phyloP scores from a whole-genome alignment of 108 stramenopile genomes.

The Cyclotella kingstonii region DNA sequence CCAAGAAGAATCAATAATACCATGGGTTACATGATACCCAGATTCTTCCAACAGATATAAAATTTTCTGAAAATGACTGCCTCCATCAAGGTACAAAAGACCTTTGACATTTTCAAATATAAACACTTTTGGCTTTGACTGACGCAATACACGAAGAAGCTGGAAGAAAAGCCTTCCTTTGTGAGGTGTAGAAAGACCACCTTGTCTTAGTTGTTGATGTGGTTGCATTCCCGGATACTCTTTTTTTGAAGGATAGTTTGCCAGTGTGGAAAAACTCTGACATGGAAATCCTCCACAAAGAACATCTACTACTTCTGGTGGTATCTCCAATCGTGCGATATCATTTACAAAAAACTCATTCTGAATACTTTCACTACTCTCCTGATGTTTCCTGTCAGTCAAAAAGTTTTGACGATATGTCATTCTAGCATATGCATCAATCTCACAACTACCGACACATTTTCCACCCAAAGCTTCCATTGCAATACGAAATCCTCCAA shows the following conservation, averaged over 20 bases:
- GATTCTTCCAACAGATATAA: slow-evolving; percentile 13
- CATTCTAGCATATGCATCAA: slow-evolving; percentile 15
- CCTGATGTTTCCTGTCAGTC: neutral
- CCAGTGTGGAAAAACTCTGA: slow-evolving; percentile 30
- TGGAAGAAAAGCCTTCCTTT: slow-evolving; percentile 19
- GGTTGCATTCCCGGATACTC: too few species aligned
- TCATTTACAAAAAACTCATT: slow-evolving; percentile 17
- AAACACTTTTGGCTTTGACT: slow-evolving; percentile 11
- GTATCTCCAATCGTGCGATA: slow-evolving; percentile 19
- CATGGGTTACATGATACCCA: slow-evolving; percentile 24
- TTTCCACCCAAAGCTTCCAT: slow-evolving; percentile 20
- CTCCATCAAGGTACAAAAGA: slow-evolving; percentile 10
- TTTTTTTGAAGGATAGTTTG: slow-evolving; percentile 8
- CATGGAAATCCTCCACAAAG: slow-evolving; percentile 33
- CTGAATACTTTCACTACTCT: neutral
- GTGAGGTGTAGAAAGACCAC: slow-evolving; percentile 5
- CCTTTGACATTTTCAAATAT: slow-evolving; percentile 36
- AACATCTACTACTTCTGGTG: slow-evolving; percentile 8
- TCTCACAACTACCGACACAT: slow-evolving; percentile 25
- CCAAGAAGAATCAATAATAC: slow-evolving; percentile 7
- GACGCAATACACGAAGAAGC: slow-evolving; percentile 14
- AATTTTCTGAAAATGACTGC: slow-evolving; percentile 18
- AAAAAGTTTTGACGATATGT: slow-evolving; percentile 27
- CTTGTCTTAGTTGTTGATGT: neutral
- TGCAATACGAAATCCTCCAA: slow-evolving; percentile 36